Conservation (phyloP, 2,329 filamentous ascomycete genomes). For the Exophiala sp. region DNA sequence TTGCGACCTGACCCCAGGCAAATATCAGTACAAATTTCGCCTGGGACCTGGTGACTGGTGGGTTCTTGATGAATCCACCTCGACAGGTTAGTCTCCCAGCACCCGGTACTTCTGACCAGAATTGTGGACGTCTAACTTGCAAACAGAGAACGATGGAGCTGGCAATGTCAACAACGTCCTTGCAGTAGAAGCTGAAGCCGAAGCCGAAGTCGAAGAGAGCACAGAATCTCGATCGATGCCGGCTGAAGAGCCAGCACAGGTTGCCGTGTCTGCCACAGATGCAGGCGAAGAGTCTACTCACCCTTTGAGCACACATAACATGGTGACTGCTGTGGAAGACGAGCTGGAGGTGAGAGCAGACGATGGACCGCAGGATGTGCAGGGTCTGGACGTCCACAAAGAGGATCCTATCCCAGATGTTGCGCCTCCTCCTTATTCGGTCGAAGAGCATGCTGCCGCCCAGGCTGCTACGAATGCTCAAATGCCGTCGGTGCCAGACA, state of each 20-base stretch:
- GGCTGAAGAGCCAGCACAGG: not conserved
- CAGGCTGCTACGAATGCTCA: not conserved
- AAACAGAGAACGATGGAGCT: slow-evolving; percentile 47
- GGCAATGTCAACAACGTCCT: slow-evolving; percentile 54
- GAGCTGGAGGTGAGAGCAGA: not conserved
- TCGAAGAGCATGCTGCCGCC: slow-evolving; percentile 2
- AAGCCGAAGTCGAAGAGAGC: not conserved
- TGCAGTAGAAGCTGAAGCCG: slow-evolving; percentile 9
- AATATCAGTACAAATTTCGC: slow-evolving; percentile 73
- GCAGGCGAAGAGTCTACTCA: not conserved
- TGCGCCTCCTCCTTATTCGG: slow-evolving; percentile 22
- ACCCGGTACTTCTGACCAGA: not conserved
- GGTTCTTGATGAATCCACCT: slow-evolving; percentile 61
- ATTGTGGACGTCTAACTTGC: not conserved
- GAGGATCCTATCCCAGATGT: slow-evolving; percentile 19
- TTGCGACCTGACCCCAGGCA: slow-evolving; percentile 54
- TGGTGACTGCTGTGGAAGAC: not conserved
- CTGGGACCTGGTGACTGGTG: slow-evolving; percentile 66
- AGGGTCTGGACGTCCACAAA: slow-evolving; percentile 3
- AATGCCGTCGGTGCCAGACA: not conserved
- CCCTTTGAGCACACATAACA: too few relatives aligned
- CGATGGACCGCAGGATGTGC: not conserved
- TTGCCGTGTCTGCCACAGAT: not conserved
- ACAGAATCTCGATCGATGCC: not conserved
- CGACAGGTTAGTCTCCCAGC: slow-evolving; percentile 50